Evolutionary conservation across 306 rosid genomes (phyloP), one percentile per base, ranked within the genome.

Genomic region (Canavalia ensiformis): DNA sequence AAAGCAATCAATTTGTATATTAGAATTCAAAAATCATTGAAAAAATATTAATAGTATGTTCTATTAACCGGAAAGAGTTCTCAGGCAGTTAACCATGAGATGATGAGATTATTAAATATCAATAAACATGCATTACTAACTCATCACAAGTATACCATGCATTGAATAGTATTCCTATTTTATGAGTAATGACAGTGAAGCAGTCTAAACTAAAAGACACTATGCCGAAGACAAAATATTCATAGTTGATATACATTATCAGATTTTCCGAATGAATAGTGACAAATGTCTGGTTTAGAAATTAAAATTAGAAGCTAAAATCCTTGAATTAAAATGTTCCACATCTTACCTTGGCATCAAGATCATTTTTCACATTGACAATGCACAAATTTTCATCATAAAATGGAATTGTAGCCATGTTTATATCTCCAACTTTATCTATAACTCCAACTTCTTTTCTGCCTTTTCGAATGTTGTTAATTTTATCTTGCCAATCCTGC

Each of bases 401-500:
- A 78, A 86, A 70, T n/a, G 90, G 89, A 68, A 85, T 82, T 0
- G 87, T 51, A 0, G 88, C 71, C 91, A 89, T 89, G 80, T 81
- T 79, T 79, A 86, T 9, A 72, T 82, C 84, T 9, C 84, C 88
- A 5, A 84, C 74, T 90, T 87, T 88, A 72, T 89, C 93, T 0
- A 86, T 81, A 59, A 90, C 92, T 72, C 86, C 91, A 1, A 76
- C 81, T 75, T 84, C 87, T 81, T 89, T 95, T 76, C 90, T 92
- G 52, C 97, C 92, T 44, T 82, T 84, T 25, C 91, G 81, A 49
- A 95, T 89, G 83, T 86, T 93, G 81, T 84, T 89, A 33, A 96
- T 70, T 84, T 73, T 92, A 51, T 92, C 94, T 77, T 96, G 97
- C 99, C 94, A 96, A 56, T 93, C 97, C 79, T 87, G 98, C 84